phyloP scores from a whole-genome alignment of 768 basidiomycete species.

The Podaxis mareebaensis region DNA sequence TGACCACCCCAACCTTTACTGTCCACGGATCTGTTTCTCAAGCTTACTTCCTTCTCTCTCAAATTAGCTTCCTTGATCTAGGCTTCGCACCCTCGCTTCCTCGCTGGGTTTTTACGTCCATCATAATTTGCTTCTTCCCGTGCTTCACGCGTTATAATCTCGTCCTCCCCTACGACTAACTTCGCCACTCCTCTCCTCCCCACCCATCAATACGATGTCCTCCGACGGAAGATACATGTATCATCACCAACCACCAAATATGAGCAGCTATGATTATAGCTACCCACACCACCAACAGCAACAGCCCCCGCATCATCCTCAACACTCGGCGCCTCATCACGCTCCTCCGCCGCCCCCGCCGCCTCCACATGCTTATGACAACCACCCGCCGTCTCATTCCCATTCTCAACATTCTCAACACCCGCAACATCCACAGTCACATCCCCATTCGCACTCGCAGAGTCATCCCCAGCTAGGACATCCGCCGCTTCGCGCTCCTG shows the following conservation, averaged over 20 bases:
- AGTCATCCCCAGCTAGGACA: constrained; percentile 14
- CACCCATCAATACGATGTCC: constrained; percentile 34
- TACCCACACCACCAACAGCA: constrained; percentile 14
- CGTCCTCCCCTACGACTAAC: not conserved
- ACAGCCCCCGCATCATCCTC: constrained; percentile 34
- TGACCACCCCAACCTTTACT: not conserved
- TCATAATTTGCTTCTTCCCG: constrained; percentile 11
- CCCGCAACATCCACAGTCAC: constrained; percentile 15
- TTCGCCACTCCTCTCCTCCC: not conserved
- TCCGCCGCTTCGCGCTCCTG: constrained; percentile 14
- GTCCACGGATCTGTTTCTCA: constrained; percentile 12
- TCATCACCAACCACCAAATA: constrained; percentile 43
- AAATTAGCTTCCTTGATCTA: constrained; percentile 20
- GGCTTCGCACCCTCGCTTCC: constrained; percentile 1
- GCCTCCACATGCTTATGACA: constrained; percentile 22
- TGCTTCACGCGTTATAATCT: constrained; percentile 11
- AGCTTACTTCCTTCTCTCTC: constrained; percentile 19
- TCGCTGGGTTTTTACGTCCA: constrained; percentile 12
- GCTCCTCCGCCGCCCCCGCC: constrained; percentile 26
- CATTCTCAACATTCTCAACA: constrained; percentile 18
- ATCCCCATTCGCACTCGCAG: constrained; percentile 24
- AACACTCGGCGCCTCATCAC: constrained; percentile 25
- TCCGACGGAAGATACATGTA: constrained; percentile 60
- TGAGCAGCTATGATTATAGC: constrained; percentile 50
- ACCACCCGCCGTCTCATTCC: constrained; percentile 15